Conservation (phyloP, 2,329 filamentous ascomycete genomes). For the Verticillium zaregamsianum region DNA sequence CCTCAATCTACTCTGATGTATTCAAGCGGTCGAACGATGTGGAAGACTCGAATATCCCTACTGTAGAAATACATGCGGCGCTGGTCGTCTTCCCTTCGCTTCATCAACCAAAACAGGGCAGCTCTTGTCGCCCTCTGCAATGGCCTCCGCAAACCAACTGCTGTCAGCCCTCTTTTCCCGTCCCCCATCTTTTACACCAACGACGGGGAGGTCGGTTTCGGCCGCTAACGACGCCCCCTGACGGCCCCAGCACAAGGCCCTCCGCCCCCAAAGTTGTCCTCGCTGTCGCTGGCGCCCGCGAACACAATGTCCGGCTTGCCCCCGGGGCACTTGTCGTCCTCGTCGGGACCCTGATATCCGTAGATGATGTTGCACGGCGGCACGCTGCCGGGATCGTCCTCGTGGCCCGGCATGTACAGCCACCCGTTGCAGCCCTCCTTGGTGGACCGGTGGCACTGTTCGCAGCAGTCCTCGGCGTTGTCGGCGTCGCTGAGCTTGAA, state of each 20-base stretch:
- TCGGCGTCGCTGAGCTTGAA: constrained; percentile 8
- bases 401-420: constrained; percentile 7
- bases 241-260: constrained; percentile 10
- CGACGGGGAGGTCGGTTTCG: no score
- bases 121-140: not conserved
- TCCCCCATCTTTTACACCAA: no score
- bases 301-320: constrained; percentile 13
- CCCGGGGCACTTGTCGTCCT: constrained; percentile 7
- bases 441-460: constrained; percentile 8
- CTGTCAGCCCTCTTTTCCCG: no score
- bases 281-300: not conserved
- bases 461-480: constrained; percentile 10
- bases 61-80: not conserved
- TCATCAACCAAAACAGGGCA: not conserved
- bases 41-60: not conserved
- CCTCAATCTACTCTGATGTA: not conserved
- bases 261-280: constrained; percentile 6
- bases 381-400: not conserved
- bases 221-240: not conserved
- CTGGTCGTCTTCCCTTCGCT: not conserved
- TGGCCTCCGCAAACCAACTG: no score
- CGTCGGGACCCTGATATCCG: constrained; percentile 8
- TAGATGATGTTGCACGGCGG: constrained; percentile 12
- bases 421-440: constrained; percentile 13
- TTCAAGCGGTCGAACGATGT: not conserved